Evolutionary conservation across 208 protist genomes (phyloP), one percentile per base, ranked within the genome.

Genomic region (Leishmania amazonensis): DNA sequence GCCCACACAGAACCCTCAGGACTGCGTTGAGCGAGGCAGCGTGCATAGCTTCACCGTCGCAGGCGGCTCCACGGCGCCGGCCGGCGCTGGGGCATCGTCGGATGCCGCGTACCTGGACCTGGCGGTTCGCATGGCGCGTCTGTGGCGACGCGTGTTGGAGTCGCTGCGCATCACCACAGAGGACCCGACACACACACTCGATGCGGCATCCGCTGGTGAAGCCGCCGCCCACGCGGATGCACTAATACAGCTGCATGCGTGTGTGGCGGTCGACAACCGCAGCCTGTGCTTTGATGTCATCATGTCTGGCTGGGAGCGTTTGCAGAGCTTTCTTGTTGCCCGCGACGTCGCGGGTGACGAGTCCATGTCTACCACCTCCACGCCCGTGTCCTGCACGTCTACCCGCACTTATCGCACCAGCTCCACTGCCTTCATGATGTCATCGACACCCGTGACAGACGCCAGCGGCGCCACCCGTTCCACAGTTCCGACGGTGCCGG

Each of bases 231-330:
- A 24, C 24, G 11, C 62, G 9, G 54, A 65, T 45, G 58, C 45
- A 13, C 42, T 49, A 11, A 57, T 54, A 7, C 68, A 49, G 60
- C 79, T 96, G 60, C 92, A 96, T 80, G 65, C 83, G 1, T 75
- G 71, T 45, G 79, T 96, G 21, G 24, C 75, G 13, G 60, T 54
- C 2, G 71, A 90, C 5, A 42, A 75, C 38, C 89, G 88, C 79
- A 96, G 91, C 9, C 60, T 90, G 4, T 95, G 91, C 82, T 95
- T 94, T 79, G 90, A 89, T 67, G 90, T 88, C 11, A 81, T 95
- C 21, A 72, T 96, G 38, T 54, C 76, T 28, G 93, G 88, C 6
- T 91, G 85, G 77, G 92, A 94, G 64, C 88, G 91, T 17, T 81
- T 97, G 31, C 86, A 94, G 42, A 84, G 84, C 60, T 93, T 91